phyloP scores from a whole-genome alignment of 805 yeast genomes.

The Candida coleopterorum region DNA sequence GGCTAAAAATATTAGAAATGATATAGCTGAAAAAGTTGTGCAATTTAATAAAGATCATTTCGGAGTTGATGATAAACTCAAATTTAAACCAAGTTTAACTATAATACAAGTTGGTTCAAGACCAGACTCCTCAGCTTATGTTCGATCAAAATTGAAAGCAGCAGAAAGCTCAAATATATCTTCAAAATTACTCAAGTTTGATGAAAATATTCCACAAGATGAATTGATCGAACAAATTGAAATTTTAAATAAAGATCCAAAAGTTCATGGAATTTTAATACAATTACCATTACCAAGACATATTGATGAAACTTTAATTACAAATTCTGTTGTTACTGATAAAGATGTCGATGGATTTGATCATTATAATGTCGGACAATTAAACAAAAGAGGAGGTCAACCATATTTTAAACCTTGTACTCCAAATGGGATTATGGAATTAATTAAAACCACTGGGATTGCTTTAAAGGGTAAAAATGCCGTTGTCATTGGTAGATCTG shows the following conservation, averaged over 20 bases:
- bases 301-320: constrained; percentile 72
- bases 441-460: constrained; percentile 67
- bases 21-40: constrained; percentile 37
- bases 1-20: constrained; percentile 32
- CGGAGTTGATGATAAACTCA: constrained; percentile 18
- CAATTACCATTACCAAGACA: constrained; percentile 87
- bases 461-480: constrained; percentile 74
- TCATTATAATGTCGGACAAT: constrained; percentile 82
- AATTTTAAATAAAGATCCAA: constrained; percentile 64
- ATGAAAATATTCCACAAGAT: constrained; percentile 56
- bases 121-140: constrained; percentile 89
- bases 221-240: constrained; percentile 57
- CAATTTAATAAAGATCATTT: constrained; percentile 29
- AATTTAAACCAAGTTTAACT: constrained; percentile 69
- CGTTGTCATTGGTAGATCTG: constrained; percentile 92
- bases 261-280: constrained; percentile 81
- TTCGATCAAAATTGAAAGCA: constrained; percentile 85
- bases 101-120: constrained; percentile 88
- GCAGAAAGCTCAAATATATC: constrained; percentile 77
- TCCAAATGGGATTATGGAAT: constrained; percentile 85
- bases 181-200: constrained; percentile 61
- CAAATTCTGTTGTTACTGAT: constrained; percentile 71
- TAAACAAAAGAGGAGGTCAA: constrained; percentile 77
- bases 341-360: constrained; percentile 98
- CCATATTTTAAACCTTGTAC: constrained; percentile 91